Conservation (phyloP, 352 stramenopile species). For the Phytophthora fragariaefolia region DNA sequence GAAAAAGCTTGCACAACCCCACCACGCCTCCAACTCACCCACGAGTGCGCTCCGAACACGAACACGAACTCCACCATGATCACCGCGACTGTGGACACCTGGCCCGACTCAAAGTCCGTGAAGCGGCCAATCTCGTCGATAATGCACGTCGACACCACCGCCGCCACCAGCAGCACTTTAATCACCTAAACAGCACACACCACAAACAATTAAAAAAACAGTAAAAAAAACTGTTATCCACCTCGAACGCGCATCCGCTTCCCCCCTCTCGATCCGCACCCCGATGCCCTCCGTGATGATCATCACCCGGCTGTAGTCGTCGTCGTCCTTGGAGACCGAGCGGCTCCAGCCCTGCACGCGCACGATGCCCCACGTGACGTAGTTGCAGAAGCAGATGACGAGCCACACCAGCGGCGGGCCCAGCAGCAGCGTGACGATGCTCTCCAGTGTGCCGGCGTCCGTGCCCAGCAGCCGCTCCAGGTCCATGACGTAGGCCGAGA, state of each 20-base stretch:
- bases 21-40: slow-evolving; percentile 47
- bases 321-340: slow-evolving; percentile 68
- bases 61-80: slow-evolving; percentile 83
- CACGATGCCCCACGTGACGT: slow-evolving; percentile 84
- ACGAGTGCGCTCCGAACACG: slow-evolving; percentile 81
- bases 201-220: too few relatives aligned
- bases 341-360: slow-evolving; percentile 85
- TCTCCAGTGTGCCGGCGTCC: slow-evolving; percentile 49
- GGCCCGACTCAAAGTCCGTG: slow-evolving; percentile 80
- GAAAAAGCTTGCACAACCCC: slow-evolving; percentile 12
- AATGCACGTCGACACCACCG: slow-evolving; percentile 87
- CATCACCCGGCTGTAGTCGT: slow-evolving; percentile 88
- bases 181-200: too few relatives aligned
- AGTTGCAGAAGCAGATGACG: slow-evolving; percentile 85
- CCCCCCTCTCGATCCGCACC: too few relatives aligned
- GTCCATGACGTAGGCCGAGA: slow-evolving; percentile 74
- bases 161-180: slow-evolving; percentile 80
- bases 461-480: slow-evolving; percentile 51
- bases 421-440: slow-evolving; percentile 67
- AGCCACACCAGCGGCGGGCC: slow-evolving; percentile 82
- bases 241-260: too few relatives aligned
- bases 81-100: slow-evolving; percentile 82
- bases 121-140: slow-evolving; percentile 82
- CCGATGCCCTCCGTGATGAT: slow-evolving; percentile 88
- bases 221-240: slow-evolving; percentile 4